Evolutionary conservation across 257 asterid genomes (phyloP).

Genomic region (Dorcoceras hygrometricum): DNA sequence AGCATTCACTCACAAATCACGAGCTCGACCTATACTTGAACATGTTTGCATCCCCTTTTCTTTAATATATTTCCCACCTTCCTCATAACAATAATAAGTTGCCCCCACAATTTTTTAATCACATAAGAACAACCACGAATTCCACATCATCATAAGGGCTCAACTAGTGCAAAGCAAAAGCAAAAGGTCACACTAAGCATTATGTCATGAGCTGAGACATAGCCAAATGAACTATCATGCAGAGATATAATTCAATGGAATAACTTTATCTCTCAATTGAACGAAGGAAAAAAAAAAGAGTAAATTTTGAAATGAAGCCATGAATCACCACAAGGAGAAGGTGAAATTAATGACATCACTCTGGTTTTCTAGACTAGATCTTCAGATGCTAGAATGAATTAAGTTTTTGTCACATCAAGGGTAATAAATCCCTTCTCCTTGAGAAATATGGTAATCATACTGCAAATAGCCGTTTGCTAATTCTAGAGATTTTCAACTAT

Average conservation of each 20-base stretch:
- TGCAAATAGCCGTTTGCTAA: background rate
- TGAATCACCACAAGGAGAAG: background rate
- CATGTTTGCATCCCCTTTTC: background rate
- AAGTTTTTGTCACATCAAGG: background rate
- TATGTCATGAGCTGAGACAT: background rate
- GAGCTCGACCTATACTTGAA: background rate
- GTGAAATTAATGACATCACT: background rate
- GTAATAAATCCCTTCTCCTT: background rate
- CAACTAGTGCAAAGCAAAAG: background rate
- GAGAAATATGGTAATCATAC: conserved; percentile 17
- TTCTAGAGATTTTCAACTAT: conserved; percentile 15
- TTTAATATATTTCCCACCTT: background rate
- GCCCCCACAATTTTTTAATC: background rate
- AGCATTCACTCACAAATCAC: background rate
- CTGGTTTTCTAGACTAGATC: conserved; percentile 3
- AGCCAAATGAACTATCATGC: no score
- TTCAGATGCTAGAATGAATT: background rate
- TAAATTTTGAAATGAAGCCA: background rate
- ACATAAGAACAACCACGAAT: background rate
- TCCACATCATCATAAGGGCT: background rate
- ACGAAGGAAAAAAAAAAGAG: background rate
- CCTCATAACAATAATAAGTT: background rate
- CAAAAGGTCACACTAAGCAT: background rate
- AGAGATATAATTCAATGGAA: background rate
- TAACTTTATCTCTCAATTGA: background rate